These are phyloP conservation scores for Wickerhamomyces bisporus DNA, from an alignment of 805 yeast species.

Conservation along the genomic window DNA sequence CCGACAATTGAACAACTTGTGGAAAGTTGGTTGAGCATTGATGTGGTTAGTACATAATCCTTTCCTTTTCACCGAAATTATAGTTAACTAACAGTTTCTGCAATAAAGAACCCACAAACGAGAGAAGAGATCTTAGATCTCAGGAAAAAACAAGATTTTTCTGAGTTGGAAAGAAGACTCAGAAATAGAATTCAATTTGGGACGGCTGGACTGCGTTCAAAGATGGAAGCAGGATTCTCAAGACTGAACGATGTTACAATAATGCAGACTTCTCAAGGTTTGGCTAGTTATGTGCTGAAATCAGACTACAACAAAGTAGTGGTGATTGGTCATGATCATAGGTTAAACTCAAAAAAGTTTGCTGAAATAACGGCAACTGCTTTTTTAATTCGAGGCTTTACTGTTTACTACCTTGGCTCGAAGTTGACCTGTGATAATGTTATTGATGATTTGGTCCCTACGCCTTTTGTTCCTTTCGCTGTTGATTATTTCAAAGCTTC, in stretches of 20 bases:
- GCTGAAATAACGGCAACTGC: constrained; percentile 77
- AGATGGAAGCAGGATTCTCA: constrained; percentile 87
- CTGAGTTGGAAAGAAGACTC: constrained; percentile 47
- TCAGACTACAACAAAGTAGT: constrained; percentile 33
- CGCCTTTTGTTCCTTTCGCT: constrained; percentile 90
- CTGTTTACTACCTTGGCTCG: constrained; percentile 56
- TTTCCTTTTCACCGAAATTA: too few relatives aligned
- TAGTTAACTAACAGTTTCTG: too few relatives aligned
- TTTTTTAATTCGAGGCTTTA: constrained; percentile 62
- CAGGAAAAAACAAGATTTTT: constrained; percentile 30
- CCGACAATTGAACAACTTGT: constrained; percentile 21
- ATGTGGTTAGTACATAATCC: constrained; percentile 20
- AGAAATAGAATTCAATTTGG: constrained; percentile 73
- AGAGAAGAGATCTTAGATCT: constrained; percentile 50
- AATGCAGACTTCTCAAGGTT: constrained; percentile 84
- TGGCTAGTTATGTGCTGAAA: constrained; percentile 45
- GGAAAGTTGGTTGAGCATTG: constrained; percentile 34
- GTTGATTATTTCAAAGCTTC: constrained; percentile 58
- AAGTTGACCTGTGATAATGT: constrained; percentile 14
- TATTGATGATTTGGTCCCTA: constrained; percentile 54
- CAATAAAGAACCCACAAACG: constrained; percentile 41
- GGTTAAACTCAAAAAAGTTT: constrained; percentile 72
- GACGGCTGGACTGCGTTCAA: constrained; percentile 86
- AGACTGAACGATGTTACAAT: constrained; percentile 88
- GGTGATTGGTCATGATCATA: constrained; percentile 90